These are phyloP conservation scores for Hypomyces rosellus DNA, from an alignment of 2,329 filamentous ascomycete genomes.

Conservation along the genomic window DNA sequence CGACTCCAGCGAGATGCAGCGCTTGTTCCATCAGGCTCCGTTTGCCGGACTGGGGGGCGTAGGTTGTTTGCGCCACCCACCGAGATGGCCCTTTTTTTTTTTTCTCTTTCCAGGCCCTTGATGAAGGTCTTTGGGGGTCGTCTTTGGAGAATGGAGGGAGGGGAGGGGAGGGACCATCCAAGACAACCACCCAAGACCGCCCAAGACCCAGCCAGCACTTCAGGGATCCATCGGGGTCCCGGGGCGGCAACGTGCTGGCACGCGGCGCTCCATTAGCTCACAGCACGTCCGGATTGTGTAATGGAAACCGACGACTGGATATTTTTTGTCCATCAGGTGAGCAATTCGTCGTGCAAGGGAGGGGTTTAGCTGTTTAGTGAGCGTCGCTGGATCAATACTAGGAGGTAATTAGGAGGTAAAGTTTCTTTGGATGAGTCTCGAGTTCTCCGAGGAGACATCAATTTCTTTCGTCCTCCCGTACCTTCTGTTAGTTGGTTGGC, in stretches of 20 bases:
- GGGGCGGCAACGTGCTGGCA: conserved; percentile 10
- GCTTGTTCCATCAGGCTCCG: too few relatives aligned
- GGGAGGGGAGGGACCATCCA: neutral
- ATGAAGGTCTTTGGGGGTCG: too few relatives aligned
- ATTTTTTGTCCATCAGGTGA: conserved; percentile 13
- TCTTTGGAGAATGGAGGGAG: too few relatives aligned
- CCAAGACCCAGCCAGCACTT: neutral
- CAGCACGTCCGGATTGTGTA: conserved; percentile 38
- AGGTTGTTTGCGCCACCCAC: neutral
- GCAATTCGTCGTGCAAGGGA: conserved; percentile 7
- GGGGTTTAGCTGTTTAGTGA: neutral
- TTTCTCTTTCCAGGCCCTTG: too few relatives aligned
- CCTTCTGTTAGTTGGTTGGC: too few relatives aligned
- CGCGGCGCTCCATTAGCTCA: conserved; percentile 23
- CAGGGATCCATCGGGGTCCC: conserved; percentile 7
- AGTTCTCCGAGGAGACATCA: too few relatives aligned
- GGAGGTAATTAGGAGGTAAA: too few relatives aligned
- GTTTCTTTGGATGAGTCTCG: too few relatives aligned
- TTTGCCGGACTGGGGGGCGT: neutral
- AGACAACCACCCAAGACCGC: neutral
- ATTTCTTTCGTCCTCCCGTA: neutral
- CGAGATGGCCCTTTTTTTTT: too few relatives aligned
- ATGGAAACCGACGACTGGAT: conserved; percentile 41
- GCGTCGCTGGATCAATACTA: too few relatives aligned
- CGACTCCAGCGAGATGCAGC: too few relatives aligned